A percentile compares a stretch with the other conserved stretches of the same genome.
Evolutionary conservation across 495 filamentous ascomycete species (phyloP).

Genomic region (Tricharina praecox): DNA sequence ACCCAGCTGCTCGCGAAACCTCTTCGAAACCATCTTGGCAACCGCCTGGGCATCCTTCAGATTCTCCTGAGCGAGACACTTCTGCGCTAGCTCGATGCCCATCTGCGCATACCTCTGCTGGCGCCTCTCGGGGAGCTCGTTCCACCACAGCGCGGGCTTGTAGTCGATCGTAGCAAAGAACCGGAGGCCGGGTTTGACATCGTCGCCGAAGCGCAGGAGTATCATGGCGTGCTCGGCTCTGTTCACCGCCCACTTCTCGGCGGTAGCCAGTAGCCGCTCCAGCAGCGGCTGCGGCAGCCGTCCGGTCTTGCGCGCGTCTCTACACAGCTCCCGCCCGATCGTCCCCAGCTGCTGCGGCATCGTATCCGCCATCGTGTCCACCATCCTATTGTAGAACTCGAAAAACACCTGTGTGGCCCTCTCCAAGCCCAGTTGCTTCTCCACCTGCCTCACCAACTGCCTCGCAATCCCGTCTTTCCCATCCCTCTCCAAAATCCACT

Average conservation of each 20-base stretch:
- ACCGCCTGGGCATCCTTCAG: not conserved
- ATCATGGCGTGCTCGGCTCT: constrained; percentile 2
- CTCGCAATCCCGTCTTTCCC: not conserved
- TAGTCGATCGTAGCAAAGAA: not conserved
- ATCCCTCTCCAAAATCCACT: not conserved
- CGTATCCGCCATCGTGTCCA: not conserved
- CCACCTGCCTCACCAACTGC: not conserved
- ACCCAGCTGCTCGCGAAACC: not conserved
- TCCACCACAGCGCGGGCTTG: not conserved
- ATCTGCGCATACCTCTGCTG: not conserved
- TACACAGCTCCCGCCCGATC: constrained; percentile 1
- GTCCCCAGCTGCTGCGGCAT: not conserved
- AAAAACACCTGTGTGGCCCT: constrained; percentile 2
- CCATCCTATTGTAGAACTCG: not conserved
- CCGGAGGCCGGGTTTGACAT: not conserved
- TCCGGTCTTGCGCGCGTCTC: not conserved
- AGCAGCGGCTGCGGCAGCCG: not conserved
- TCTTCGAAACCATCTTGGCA: not conserved
- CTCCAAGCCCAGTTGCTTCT: not conserved
- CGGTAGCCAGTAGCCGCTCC: not conserved
- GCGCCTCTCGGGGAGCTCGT: not conserved
- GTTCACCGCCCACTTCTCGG: not conserved
- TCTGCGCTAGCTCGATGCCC: constrained; percentile 2
- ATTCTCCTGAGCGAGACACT: constrained; percentile 1
- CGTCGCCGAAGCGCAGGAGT: not conserved